These are phyloP conservation scores for Ceratocystis ficicola DNA, from an alignment of 2,329 filamentous ascomycete species.

Conservation along the genomic window DNA sequence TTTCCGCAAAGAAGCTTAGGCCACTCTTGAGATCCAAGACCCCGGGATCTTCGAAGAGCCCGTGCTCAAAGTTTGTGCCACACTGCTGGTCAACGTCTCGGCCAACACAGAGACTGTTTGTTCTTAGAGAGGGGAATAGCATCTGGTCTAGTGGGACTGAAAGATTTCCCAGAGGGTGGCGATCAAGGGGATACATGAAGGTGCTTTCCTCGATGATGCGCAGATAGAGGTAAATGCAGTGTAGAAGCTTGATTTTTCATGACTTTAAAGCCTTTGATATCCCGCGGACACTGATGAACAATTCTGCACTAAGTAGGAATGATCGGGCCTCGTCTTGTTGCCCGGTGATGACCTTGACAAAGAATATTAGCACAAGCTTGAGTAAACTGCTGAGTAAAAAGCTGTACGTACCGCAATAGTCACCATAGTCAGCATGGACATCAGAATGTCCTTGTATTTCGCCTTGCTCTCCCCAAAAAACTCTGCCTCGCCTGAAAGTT, in stretches of 20 bases:
- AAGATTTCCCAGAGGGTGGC: slow-evolving; percentile 13
- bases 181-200: slow-evolving; percentile 25
- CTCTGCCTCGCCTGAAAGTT: slow-evolving; percentile 27
- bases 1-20: slow-evolving; percentile 34
- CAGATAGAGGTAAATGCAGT: slow-evolving; percentile 37
- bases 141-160: slow-evolving; percentile 23
- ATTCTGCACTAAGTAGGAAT: slow-evolving; percentile 35
- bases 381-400: too few relatives aligned
- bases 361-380: neutral
- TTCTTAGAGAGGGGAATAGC: slow-evolving; percentile 26
- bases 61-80: slow-evolving; percentile 27
- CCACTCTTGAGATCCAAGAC: slow-evolving; percentile 20
- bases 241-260: slow-evolving; percentile 33
- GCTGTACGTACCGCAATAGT: slow-evolving; percentile 27
- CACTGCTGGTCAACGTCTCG: slow-evolving; percentile 36
- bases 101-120: slow-evolving; percentile 31
- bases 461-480: slow-evolving; percentile 29
- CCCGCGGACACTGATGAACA: slow-evolving; percentile 33
- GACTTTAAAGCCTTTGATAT: slow-evolving; percentile 31
- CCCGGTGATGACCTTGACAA: slow-evolving; percentile 26
- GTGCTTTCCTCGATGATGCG: slow-evolving; percentile 37
- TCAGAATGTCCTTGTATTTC: slow-evolving; percentile 34
- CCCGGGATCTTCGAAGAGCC: slow-evolving; percentile 24
- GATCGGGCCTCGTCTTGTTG: slow-evolving; percentile 28
- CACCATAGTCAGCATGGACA: slow-evolving; percentile 33